phyloP scores from a whole-genome alignment of 306 rosid species.

The Benincasa hispida region DNA sequence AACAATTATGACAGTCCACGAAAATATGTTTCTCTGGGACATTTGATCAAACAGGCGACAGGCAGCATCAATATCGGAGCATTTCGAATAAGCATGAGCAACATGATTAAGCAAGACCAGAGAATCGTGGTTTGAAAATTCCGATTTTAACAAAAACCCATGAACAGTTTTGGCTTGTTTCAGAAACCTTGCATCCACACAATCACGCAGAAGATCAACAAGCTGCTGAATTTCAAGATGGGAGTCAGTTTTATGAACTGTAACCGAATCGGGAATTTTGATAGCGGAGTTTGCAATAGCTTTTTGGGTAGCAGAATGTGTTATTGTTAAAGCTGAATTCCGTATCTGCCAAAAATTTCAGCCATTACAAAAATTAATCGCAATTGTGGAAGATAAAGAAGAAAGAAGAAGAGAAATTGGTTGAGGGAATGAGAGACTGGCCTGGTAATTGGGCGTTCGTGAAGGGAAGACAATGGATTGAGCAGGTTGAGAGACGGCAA shows the following conservation, averaged over 20 bases:
- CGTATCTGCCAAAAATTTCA: constrained; percentile 9
- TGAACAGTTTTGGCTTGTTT: constrained; percentile 33
- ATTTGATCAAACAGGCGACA: constrained; percentile 47
- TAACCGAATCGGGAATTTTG: constrained; percentile 8
- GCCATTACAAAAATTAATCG: background rate
- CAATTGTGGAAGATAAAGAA: background rate
- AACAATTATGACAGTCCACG: constrained; percentile 60
- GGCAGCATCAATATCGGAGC: constrained; percentile 29
- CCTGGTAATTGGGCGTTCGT: constrained; percentile 18
- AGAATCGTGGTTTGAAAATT: constrained; percentile 23
- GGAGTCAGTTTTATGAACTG: constrained; percentile 12
- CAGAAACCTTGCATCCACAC: constrained; percentile 19
- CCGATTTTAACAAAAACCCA: constrained; percentile 40
- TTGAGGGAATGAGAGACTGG: background rate
- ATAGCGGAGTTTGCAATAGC: constrained; percentile 10
- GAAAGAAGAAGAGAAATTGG: background rate
- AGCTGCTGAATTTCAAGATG: constrained; percentile 25
- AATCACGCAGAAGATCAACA: constrained; percentile 40
- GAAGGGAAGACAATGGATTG: background rate
- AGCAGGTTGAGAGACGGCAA: constrained; percentile 15
- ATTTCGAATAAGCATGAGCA: constrained; percentile 38
- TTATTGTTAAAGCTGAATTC: constrained; percentile 12
- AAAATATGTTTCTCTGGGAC: constrained; percentile 44
- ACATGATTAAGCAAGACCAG: constrained; percentile 47
- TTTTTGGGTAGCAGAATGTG: constrained; percentile 10